A percentile compares a stretch with the other conserved stretches of the same genome.
phyloP scores from a whole-genome alignment of 208 protist species.

The Leishmania major region DNA sequence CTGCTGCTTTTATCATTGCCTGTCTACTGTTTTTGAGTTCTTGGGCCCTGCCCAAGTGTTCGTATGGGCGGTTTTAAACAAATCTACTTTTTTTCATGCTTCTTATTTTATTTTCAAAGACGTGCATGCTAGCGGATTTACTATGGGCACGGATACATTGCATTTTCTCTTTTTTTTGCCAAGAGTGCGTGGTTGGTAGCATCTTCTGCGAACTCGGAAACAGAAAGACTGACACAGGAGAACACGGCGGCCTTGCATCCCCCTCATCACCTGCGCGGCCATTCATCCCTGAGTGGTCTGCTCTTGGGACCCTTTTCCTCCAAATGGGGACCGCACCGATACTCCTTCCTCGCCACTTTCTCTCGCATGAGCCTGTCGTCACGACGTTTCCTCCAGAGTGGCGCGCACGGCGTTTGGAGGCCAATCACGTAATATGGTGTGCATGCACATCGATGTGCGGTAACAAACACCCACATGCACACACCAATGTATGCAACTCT shows the following conservation, averaged over 20 bases:
- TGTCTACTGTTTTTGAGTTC: not conserved
- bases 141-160: not conserved
- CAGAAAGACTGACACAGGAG: not conserved
- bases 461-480: not conserved
- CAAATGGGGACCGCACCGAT: not conserved
- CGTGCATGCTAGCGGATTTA: not conserved
- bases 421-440: not conserved
- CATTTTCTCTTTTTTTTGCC: not conserved
- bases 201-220: not conserved
- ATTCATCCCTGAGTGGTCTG: not conserved
- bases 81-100: not conserved
- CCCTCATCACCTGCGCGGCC: not conserved
- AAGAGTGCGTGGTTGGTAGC: not conserved
- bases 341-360: not conserved
- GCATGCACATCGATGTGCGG: not conserved
- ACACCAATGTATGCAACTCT: not conserved
- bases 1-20: slow-evolving; percentile 1
- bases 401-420: not conserved
- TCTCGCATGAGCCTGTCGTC: not conserved
- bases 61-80: not conserved
- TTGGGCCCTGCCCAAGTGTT: not conserved
- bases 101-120: not conserved
- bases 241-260: not conserved
- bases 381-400: not conserved
- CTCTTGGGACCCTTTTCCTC: not conserved